A percentile compares a stretch with the other conserved stretches of the same genome.
These are phyloP conservation scores for Condylostoma magnum DNA, from an alignment of 169 alveolate species.

Conservation along the genomic window DNA sequence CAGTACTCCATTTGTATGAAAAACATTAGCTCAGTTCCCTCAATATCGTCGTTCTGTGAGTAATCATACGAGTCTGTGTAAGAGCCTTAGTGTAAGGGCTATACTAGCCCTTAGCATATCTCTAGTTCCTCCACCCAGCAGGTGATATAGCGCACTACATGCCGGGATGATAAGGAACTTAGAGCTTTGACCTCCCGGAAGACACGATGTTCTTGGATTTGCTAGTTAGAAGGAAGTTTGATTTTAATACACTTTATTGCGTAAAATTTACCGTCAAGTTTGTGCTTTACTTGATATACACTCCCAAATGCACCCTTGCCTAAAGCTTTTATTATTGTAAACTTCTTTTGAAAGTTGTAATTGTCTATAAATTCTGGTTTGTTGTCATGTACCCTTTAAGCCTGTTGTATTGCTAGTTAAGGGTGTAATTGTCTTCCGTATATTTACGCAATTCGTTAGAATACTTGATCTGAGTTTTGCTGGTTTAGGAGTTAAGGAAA, in stretches of 20 bases:
- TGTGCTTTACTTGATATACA: constrained; percentile 63
- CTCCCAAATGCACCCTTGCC: constrained; percentile 80
- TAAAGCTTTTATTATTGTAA: constrained; percentile 32
- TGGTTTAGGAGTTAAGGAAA: too few species aligned
- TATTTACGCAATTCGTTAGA: too few species aligned
- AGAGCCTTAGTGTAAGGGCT: not conserved
- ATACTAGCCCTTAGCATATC: not conserved
- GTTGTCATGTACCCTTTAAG: too few species aligned
- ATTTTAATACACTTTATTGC: constrained; percentile 69
- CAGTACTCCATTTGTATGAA: constrained; percentile 78
- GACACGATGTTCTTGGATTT: constrained; percentile 37
- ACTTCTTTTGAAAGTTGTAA: constrained; percentile 39
- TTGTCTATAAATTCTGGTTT: constrained; percentile 37
- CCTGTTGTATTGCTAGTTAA: too few species aligned
- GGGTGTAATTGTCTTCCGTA: too few species aligned
- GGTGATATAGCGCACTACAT: constrained; percentile 56
- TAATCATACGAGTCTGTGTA: not conserved
- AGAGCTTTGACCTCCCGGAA: constrained; percentile 56
- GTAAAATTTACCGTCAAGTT: constrained; percentile 51
- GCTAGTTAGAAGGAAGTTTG: constrained; percentile 31
- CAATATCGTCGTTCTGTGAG: not conserved
- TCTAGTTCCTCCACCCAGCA: constrained; percentile 54
- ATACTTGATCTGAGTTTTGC: too few species aligned
- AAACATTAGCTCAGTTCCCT: not conserved
- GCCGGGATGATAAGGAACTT: constrained; percentile 34